phyloP scores from a whole-genome alignment of 306 rosid species.

The Quercus parvula region DNA sequence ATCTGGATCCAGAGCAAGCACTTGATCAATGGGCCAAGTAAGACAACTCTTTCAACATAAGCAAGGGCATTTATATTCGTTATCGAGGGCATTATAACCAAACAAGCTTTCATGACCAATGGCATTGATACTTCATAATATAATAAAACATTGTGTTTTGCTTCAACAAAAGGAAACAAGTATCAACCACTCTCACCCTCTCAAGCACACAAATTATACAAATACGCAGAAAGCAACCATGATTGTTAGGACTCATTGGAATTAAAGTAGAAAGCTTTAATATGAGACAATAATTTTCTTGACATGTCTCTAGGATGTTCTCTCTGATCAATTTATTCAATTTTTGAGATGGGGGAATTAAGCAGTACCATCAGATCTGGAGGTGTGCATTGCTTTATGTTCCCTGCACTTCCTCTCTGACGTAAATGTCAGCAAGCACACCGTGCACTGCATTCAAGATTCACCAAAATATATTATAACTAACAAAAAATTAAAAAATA shows the following conservation, averaged over 20 bases:
- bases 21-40: no score
- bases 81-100: not conserved
- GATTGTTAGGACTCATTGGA: not conserved
- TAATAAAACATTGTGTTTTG: conserved; percentile 20
- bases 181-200: not conserved
- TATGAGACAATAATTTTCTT: conserved; percentile 10
- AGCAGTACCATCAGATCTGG: no score
- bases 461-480: no score
- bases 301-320: conserved; percentile 1
- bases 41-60: no score
- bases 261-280: conserved; percentile 21
- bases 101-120: not conserved
- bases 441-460: no score
- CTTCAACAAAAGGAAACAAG: not conserved
- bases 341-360: no score
- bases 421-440: no score
- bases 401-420: no score
- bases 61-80: not conserved
- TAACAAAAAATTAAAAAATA: no score
- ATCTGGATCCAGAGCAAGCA: no score
- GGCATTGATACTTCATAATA: not conserved
- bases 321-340: no score
- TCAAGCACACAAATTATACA: conserved; percentile 21
- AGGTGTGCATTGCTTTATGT: no score
- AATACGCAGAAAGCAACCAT: conserved; percentile 18